These are phyloP conservation scores for Termitomyces sp. DNA, from an alignment of 768 basidiomycete species.

Conservation along the genomic window DNA sequence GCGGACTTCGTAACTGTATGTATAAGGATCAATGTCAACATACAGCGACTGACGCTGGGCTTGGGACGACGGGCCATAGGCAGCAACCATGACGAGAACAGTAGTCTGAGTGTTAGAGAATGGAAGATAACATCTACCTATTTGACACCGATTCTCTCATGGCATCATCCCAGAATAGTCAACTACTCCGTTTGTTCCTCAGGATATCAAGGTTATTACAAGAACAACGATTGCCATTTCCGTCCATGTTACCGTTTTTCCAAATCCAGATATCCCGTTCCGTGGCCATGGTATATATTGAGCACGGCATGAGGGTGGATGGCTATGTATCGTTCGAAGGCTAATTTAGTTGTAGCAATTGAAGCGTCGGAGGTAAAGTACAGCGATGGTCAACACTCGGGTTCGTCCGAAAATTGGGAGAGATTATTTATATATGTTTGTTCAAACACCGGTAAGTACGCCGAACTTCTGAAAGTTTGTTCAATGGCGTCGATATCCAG, in stretches of 20 bases:
- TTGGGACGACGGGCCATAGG: constrained; percentile 27
- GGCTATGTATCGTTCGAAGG: too few relatives aligned
- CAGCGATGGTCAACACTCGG: background rate
- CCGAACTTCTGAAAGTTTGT: background rate
- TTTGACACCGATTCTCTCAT: background rate
- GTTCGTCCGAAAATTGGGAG: background rate
- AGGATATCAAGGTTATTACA: background rate
- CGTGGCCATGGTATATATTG: background rate
- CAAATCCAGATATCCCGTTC: background rate
- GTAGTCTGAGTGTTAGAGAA: background rate
- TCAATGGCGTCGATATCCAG: constrained; percentile 14
- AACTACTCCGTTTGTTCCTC: background rate
- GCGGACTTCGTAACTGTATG: constrained; percentile 22
- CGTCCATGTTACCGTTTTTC: background rate
- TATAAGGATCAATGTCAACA: constrained; percentile 31
- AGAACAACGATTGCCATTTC: constrained; percentile 1
- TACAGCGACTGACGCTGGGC: constrained; percentile 33
- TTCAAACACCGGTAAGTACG: background rate
- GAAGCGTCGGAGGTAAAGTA: background rate
- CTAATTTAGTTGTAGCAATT: too few relatives aligned
- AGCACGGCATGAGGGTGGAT: background rate
- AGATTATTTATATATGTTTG: background rate
- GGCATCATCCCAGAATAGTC: constrained; percentile 6
- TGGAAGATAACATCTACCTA: background rate
- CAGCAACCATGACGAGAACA: constrained; percentile 12